Conservation (phyloP, 2,329 filamentous ascomycete species). For the Thermoascus crustaceus region DNA sequence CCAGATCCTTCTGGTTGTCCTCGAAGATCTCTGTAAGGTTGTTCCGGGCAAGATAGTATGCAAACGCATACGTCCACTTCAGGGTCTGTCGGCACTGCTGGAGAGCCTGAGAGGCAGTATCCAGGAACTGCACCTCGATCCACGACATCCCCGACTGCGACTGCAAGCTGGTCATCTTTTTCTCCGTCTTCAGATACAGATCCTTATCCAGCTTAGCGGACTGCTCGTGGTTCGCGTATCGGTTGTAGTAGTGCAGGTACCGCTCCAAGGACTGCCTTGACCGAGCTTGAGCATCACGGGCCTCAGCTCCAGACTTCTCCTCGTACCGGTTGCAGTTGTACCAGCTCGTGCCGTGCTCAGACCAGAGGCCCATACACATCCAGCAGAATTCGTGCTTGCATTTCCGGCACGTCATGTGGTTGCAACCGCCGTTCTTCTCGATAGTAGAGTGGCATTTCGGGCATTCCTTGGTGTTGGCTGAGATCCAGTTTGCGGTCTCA, state of each 20-base stretch:
- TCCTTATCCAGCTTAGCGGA: constrained; percentile 95
- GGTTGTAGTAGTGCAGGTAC: constrained; percentile 99
- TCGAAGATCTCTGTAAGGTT: constrained; percentile 97
- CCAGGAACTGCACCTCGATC: constrained; percentile 98
- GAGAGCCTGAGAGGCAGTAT: constrained; percentile 83
- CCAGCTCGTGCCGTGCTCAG: constrained; percentile 97
- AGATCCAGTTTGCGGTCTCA: constrained; percentile 99
- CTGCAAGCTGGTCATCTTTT: constrained; percentile 97
- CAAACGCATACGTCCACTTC: constrained; percentile 99
- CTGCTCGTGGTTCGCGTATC: constrained; percentile 97
- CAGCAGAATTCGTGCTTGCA: constrained; percentile 97
- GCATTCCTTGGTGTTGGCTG: constrained; percentile 96
- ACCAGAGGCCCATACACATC: constrained; percentile 99
- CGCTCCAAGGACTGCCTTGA: constrained; percentile 84
- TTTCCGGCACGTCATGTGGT: constrained; percentile 96
- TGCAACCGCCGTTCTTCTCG: constrained; percentile 97
- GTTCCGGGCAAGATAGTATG: constrained; percentile 92
- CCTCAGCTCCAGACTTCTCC: constrained; percentile 87
- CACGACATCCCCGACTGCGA: constrained; percentile 92
- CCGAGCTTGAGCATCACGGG: constrained; percentile 83
- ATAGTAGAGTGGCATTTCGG: constrained; percentile 95
- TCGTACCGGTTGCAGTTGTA: constrained; percentile 98
- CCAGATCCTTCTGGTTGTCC: constrained; percentile 95
- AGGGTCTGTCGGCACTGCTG: constrained; percentile 97
- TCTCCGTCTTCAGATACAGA: constrained; percentile 90